Evolutionary conservation across 2,329 filamentous ascomycete genomes (phyloP).

Genomic region (Neopestalotiopsis rosae): DNA sequence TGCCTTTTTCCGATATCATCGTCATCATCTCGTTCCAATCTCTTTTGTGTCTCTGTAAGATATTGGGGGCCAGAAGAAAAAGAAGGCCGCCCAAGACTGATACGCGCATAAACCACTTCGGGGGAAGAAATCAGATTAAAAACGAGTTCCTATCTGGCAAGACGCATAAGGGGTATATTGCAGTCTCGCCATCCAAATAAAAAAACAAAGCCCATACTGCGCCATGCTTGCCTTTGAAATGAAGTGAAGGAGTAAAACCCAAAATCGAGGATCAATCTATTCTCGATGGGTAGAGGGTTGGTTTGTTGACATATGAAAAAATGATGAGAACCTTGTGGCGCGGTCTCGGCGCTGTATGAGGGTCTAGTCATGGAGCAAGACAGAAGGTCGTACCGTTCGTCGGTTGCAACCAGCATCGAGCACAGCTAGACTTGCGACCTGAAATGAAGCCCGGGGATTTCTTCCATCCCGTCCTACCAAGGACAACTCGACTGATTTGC

Average conservation of each 20-base stretch:
- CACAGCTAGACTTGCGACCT: not conserved
- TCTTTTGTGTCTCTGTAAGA: not conserved
- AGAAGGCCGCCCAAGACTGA: not conserved
- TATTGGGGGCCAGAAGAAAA: not conserved
- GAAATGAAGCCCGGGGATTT: not conserved
- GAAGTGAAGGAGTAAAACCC: slow-evolving; percentile 5
- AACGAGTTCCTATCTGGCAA: not conserved
- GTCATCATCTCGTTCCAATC: not conserved
- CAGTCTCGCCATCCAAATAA: slow-evolving; percentile 9
- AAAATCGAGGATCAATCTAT: not conserved
- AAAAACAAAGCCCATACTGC: slow-evolving; percentile 1
- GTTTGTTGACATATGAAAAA: not conserved
- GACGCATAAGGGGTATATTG: slow-evolving; percentile 11
- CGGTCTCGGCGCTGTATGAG: not conserved
- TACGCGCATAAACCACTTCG: not conserved
- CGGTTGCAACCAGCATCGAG: not conserved
- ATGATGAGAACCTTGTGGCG: slow-evolving; percentile 1
- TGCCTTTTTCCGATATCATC: not conserved
- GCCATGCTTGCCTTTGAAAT: slow-evolving; percentile 1
- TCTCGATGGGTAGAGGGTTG: not conserved
- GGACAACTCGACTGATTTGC: not conserved
- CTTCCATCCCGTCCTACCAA: not conserved
- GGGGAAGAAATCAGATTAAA: not conserved
- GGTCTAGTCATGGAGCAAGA: not conserved
- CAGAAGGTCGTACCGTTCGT: not conserved